Percentiles rank a stretch among this genome's conserved stretches.
Evolutionary conservation across 495 filamentous ascomycete species (phyloP).

Genomic region (Daldinia bambusicola): DNA sequence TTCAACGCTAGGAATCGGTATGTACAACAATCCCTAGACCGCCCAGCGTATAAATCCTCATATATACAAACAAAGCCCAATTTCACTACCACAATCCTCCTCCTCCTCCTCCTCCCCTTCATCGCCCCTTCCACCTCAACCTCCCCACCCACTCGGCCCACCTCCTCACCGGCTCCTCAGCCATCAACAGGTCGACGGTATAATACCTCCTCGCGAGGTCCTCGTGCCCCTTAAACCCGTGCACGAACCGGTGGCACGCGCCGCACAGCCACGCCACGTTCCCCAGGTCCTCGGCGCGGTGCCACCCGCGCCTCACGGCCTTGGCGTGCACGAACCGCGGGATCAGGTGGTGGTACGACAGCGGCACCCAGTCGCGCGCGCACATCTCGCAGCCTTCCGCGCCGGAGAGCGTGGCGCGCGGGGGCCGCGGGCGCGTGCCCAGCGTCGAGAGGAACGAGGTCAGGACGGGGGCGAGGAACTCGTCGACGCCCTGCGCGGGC

Average conservation of each 20-base stretch:
- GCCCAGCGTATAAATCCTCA: background rate
- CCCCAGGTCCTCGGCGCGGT: conserved; percentile 76
- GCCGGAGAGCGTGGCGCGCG: conserved; percentile 60
- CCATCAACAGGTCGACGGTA: conserved; percentile 74
- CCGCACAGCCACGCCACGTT: conserved; percentile 91
- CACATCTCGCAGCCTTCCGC: conserved; percentile 80
- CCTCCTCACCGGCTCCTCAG: conserved; percentile 74
- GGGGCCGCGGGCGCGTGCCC: conserved; percentile 69
- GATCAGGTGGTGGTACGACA: conserved; percentile 88
- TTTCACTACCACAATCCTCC: background rate
- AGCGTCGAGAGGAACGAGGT: conserved; percentile 65
- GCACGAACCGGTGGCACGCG: conserved; percentile 88
- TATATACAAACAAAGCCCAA: background rate
- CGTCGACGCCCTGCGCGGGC: conserved; percentile 49
- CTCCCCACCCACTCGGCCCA: conserved; percentile 75
- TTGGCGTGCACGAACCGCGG: conserved; percentile 81
- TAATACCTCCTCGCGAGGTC: conserved; percentile 79
- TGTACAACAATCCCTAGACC: background rate
- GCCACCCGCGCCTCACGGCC: conserved; percentile 82
- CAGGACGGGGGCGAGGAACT: conserved; percentile 71
- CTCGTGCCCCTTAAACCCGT: conserved; percentile 79
- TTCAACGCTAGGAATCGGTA: background rate
- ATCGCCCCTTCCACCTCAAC: conserved; percentile 72
- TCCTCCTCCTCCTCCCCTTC: conserved; percentile 4
- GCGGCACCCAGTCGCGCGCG: conserved; percentile 76